Conservation (phyloP, 2,329 filamentous ascomycete genomes). For the Scolecobasidium constrictum region DNA sequence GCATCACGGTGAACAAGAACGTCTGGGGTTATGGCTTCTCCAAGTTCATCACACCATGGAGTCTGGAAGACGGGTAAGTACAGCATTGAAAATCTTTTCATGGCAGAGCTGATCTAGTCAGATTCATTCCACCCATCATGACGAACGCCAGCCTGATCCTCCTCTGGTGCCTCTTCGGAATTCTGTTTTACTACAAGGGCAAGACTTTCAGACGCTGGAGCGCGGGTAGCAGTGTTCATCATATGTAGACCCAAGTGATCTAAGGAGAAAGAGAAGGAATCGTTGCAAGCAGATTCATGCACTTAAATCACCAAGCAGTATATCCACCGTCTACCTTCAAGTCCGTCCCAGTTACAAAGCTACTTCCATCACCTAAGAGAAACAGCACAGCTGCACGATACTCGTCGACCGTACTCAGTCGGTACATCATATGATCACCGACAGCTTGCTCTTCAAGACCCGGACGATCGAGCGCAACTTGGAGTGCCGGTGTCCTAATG, state of each 20-base stretch:
- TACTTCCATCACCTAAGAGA: background rate
- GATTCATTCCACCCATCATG: conserved; percentile 46
- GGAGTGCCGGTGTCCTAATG: conserved; percentile 19
- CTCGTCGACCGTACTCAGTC: background rate
- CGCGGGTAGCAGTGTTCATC: conserved; percentile 44
- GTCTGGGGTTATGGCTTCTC: conserved; percentile 51
- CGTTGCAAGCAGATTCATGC: too few species aligned
- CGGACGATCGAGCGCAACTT: background rate
- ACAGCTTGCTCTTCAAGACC: background rate
- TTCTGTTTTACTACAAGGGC: conserved; percentile 47
- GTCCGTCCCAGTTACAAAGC: background rate
- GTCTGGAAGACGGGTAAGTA: conserved; percentile 31
- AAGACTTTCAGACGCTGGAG: conserved; percentile 49
- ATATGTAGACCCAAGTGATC: conserved; percentile 33
- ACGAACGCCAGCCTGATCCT: conserved; percentile 44
- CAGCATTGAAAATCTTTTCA: too few species aligned
- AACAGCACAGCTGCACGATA: background rate
- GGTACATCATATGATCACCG: background rate
- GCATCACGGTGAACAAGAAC: conserved; percentile 54
- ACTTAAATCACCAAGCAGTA: background rate
- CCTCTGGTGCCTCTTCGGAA: conserved; percentile 42
- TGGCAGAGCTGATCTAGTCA: conserved; percentile 8
- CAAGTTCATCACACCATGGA: conserved; percentile 46
- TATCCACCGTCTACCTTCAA: background rate
- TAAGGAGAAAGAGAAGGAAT: too few species aligned